Conservation (phyloP, 345 rosid genomes). For the Populus tremula region DNA sequence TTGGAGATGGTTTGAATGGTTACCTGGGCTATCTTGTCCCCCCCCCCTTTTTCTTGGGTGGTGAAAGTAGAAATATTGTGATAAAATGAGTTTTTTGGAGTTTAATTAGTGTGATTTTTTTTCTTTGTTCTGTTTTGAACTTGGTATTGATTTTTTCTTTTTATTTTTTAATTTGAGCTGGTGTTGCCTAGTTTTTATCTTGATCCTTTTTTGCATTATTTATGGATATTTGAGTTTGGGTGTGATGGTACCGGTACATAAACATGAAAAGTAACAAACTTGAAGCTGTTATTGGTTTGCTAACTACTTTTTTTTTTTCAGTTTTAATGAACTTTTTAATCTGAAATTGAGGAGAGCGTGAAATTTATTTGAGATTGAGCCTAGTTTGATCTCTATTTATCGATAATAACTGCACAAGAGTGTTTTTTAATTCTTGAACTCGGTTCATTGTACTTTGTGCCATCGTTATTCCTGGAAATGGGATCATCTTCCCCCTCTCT, state of each 20-base stretch:
- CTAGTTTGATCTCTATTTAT: slow-evolving; percentile 26
- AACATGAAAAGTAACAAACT: not conserved
- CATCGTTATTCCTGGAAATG: slow-evolving; percentile 10
- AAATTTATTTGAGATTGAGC: slow-evolving; percentile 2
- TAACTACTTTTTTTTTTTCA: not conserved
- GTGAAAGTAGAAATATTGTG: not conserved
- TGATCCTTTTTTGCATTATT: not conserved
- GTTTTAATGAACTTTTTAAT: slow-evolving; percentile 5
- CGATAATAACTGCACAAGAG: slow-evolving; percentile 9
- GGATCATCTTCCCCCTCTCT: not conserved
- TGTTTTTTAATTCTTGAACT: slow-evolving; percentile 13
- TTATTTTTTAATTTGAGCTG: slow-evolving; percentile 18
- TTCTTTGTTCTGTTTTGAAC: not conserved
- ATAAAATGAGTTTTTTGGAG: not conserved
- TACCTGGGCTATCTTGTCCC: not conserved
- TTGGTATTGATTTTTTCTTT: not conserved
- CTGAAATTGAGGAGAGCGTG: slow-evolving; percentile 14
- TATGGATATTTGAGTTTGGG: not conserved
- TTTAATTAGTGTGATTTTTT: not conserved
- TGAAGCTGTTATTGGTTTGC: slow-evolving; percentile 7
- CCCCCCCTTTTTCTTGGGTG: not conserved
- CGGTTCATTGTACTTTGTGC: slow-evolving; percentile 12
- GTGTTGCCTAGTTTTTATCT: not conserved
- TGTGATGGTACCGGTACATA: not conserved
- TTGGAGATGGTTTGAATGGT: not conserved